Evolutionary conservation across 148 eudicot genomes (phyloP), one percentile per base, ranked within the genome.

Genomic region (Rhododendron henanense): DNA sequence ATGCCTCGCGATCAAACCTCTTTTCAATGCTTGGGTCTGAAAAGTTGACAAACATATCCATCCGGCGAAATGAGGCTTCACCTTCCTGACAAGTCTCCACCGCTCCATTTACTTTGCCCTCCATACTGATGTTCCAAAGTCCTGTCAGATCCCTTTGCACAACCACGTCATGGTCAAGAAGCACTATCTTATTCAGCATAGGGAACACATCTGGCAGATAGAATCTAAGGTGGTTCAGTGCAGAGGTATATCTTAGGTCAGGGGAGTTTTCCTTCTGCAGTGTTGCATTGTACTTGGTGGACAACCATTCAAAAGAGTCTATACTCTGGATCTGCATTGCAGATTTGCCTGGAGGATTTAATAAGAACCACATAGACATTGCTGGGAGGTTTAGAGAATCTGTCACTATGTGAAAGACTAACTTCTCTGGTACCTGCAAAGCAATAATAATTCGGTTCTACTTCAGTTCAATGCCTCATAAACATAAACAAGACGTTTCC

Each of bases 81-180:
- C 89, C 93, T 87, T 89, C 89, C 63, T 79, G 88, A 86, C 98
- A 97, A 87, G 98, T 97, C 88, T 93, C 92, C 79, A 97, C 98
- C 9, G 98, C 99, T 50, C 94, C 99, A 83, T 93, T 94, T 74
- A 94, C 98, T 92, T 93, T 95, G 21, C 94, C 98, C 83, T 90
- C 89, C 98, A 97, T 91, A 85, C 89, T 87, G 71, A 94, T 45
- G 39, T 79, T 83, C 98, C 96, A 97, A 69, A 97, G 98, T 83
- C 85, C 87, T 55, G 90, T 85, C 87, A 97, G 81, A 91, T 97
- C 99, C 90, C 89, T 91, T 91, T 91, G 94, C 71, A 97, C 98
- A 81, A 93, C 96, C 88, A 97, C 98, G 85, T 97, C 99, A 86
- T 97, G 98, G 90, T 97, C 99, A 63, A 97, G 96, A 83, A 97